Conservation (phyloP, 2,329 filamentous ascomycete species). For the Sphaerostilbella broomeana region DNA sequence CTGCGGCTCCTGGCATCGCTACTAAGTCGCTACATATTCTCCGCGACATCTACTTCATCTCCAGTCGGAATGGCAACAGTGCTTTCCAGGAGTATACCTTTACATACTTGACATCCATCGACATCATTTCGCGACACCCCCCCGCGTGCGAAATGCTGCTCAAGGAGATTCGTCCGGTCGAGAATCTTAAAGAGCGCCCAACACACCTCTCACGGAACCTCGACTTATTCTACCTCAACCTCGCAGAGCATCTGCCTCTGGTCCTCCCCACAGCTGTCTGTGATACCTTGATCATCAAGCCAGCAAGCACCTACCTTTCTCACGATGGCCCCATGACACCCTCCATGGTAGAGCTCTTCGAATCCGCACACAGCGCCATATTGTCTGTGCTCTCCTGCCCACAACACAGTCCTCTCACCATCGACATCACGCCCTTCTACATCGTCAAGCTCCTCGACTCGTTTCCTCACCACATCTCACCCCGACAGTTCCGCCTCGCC, state of each 20-base stretch:
- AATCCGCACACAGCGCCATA: conserved; percentile 77
- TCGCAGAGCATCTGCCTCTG: conserved; percentile 75
- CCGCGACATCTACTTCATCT: conserved; percentile 76
- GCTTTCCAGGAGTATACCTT: conserved; percentile 81
- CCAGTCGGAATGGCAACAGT: conserved; percentile 63
- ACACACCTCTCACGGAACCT: conserved; percentile 56
- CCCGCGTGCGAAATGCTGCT: conserved; percentile 61
- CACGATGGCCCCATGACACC: conserved; percentile 37
- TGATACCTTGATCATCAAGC: conserved; percentile 66
- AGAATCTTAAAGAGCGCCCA: conserved; percentile 25
- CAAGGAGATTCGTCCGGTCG: conserved; percentile 46
- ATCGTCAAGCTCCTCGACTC: conserved; percentile 72
- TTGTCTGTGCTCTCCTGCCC: conserved; percentile 76
- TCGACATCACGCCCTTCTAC: conserved; percentile 72
- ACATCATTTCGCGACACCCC: conserved; percentile 69
- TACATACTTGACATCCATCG: conserved; percentile 73
- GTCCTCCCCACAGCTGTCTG: conserved; percentile 59
- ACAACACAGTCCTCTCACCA: conserved; percentile 64
- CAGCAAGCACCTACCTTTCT: conserved; percentile 66
- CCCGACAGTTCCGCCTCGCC: conserved; percentile 80
- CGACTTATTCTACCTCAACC: conserved; percentile 85
- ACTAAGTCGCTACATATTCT: conserved; percentile 66
- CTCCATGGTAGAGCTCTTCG: conserved; percentile 60
- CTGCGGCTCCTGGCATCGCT: conserved; percentile 56
- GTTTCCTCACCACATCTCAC: conserved; percentile 71